These are phyloP conservation scores for Microbotryum saponariae DNA, from an alignment of 1,284 basidiomycete genomes.

Conservation along the genomic window DNA sequence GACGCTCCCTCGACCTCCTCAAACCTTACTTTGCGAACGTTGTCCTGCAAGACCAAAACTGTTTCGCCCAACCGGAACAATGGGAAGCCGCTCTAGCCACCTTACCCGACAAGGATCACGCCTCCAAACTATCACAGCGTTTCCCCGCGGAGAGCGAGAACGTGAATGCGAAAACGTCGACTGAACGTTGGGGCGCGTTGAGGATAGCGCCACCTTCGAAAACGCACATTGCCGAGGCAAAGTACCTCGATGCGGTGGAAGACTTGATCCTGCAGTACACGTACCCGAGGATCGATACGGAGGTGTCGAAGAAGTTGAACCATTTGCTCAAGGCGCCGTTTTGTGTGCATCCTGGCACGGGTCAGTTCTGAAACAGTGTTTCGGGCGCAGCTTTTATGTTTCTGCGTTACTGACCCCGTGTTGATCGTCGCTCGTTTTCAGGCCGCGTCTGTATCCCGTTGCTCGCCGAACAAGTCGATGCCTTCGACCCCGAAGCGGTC, in stretches of 20 bases:
- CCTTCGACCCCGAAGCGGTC: conserved; percentile 76
- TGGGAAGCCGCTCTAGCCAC: conserved; percentile 68
- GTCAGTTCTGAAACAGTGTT: conserved; percentile 32
- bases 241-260: conserved; percentile 53
- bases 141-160: background rate
- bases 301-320: conserved; percentile 95
- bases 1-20: conserved; percentile 49
- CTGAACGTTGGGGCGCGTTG: conserved; percentile 16
- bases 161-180: conserved; percentile 2
- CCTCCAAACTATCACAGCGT: conserved; percentile 32
- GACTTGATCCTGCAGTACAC: conserved; percentile 91
- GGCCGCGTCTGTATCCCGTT: conserved; percentile 92
- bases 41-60: conserved; percentile 77
- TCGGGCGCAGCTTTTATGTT: background rate
- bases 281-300: conserved; percentile 91
- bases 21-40: conserved; percentile 57
- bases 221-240: conserved; percentile 8
- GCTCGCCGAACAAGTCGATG: conserved; percentile 57
- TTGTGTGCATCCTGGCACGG: conserved; percentile 89
- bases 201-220: background rate
- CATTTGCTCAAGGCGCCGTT: conserved; percentile 98
- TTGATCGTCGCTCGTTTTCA: conserved; percentile 13
- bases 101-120: conserved; percentile 57
- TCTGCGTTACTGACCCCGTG: background rate
- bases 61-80: conserved; percentile 63